phyloP scores from a whole-genome alignment of 2,329 filamentous ascomycete genomes.

The Colletotrichum limetticola region DNA sequence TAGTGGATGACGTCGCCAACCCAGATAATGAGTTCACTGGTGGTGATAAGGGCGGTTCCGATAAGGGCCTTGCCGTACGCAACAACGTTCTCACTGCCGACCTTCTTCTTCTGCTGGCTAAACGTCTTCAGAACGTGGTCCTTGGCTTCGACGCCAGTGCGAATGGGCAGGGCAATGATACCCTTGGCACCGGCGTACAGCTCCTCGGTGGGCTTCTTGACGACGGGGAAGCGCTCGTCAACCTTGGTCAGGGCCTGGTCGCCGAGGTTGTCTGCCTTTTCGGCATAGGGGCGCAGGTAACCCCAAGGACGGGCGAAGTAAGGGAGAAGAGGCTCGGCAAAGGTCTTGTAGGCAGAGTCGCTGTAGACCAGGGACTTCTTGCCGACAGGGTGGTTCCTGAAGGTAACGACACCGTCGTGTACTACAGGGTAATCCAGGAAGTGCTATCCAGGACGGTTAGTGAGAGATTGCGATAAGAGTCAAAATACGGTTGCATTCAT shows the following conservation, averaged over 20 bases:
- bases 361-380: conserved; percentile 83
- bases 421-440: conserved; percentile 86
- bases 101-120: conserved; percentile 70
- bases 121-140: conserved; percentile 70
- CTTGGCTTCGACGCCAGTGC: conserved; percentile 69
- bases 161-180: conserved; percentile 70
- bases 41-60: conserved; percentile 74
- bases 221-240: conserved; percentile 76
- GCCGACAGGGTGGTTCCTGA: conserved; percentile 85
- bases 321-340: conserved; percentile 82
- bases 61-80: conserved; percentile 76
- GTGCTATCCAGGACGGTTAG: conserved; percentile 66
- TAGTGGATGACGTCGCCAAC: conserved; percentile 66
- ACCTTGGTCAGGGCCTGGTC: conserved; percentile 76
- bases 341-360: conserved; percentile 78
- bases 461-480: background rate
- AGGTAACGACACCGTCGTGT: conserved; percentile 78
- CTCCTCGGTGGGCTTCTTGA: conserved; percentile 81
- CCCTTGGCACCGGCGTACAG: conserved; percentile 73
- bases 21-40: conserved; percentile 72
- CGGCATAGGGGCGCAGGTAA: conserved; percentile 86
- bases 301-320: conserved; percentile 83
- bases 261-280: conserved; percentile 81
- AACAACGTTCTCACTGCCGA: conserved; percentile 71
- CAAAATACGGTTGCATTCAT: background rate